Base-by-base conservation (phyloP, 2,329 filamentous ascomycete species). In the Aphanocladium album region DNA sequence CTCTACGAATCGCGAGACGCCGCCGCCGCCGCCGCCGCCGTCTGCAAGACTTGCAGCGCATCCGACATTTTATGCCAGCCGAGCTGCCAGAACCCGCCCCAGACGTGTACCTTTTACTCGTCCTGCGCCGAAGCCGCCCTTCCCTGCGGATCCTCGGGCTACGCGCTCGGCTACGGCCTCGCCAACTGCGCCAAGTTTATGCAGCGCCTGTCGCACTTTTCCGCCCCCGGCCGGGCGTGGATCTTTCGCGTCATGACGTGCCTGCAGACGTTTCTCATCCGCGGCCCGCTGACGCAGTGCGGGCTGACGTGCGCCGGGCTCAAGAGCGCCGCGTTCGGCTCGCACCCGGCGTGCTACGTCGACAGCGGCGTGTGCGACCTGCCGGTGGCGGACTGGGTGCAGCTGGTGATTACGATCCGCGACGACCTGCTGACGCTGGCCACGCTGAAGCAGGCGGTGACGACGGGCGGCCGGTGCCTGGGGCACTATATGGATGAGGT, bases 261-360 rank as follows among this genome's bases (percentile, higher is more conserved):
- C 54, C 54, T 57, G 54, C 54, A 57, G 35, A 35, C 19, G n/a
- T 57, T 57, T 30, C 54, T 57, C 54, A 25, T 57, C 43, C 27
- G 14, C 12, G 54, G 54, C 11, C 54, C 54, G 5, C 43, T 57
- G 39, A 14, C n/a, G 45, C 14, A 12, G 39, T 57, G 54, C 41
- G 43, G 25, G 23, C 43, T 49, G 5, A 47, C 41, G 23, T 57
- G 54, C 54, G 43, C 16, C n/a, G 21, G 16, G 23, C 39, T 57
- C 43, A 49, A 33, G 43, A n/a, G 14, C 19, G 41, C 41, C 9
- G 54, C 54, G 21, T 57, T 57, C 49, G 54, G 43, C 25, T 57
- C 54, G 30, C 54, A 57, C 30, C 54, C 54, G 23, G 27, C 12
- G 4, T 57, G 54, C 54, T 57, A 57, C 30, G 54, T 57, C 2